Evolutionary conservation across 2,329 filamentous ascomycete genomes (phyloP), one percentile per base, ranked within the genome.

Genomic region (Epichloe hybrida): DNA sequence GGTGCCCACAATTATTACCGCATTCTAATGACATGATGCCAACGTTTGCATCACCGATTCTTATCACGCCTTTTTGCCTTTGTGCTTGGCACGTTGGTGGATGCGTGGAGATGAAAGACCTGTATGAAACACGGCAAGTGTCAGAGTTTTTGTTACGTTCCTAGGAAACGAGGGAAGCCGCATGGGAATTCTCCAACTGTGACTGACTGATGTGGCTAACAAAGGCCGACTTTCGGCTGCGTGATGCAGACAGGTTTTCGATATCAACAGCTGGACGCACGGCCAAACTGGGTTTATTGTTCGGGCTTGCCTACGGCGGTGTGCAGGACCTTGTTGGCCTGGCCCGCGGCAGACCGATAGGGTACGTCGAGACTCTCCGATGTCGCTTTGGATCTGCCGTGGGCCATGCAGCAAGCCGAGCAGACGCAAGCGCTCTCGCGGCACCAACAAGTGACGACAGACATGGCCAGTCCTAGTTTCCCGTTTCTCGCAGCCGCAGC

Each of bases 271-370:
- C 84, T 40, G 84, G 84, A 17, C 78, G 84, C 55, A 93, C 88
- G 42, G 88, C 89, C 48, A 86, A 82, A 63, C 79, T 86, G 58
- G 91, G 89, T 1, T 71, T 96, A 44, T 72, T 85, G 58, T 82
- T 89, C 56, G 90, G 91, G 20, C 63, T 95, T 37, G 78, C 72
- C 7, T 97, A 88, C 67, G 91, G 91, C 23, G 71, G 91, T 38
- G 65, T 84, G 52, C 90, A 97, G 68, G 91, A 97, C 69, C 69
- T 75, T 11, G 65, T 93, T 36, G 80, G 81, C 49, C 72, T 83
- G 53, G 69, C 80, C 49, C 83, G 80, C 63, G 88, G 88, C 50
- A 81, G 86, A 59, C 79, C 74, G 50, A 79, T 90, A 37, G 80
- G 80, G 20, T 95, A 94, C 64, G 70, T 94, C 54, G 81, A 88